Evolutionary conservation across 2,329 filamentous ascomycete species (phyloP).

Genomic region (Alternaria arborescens): DNA sequence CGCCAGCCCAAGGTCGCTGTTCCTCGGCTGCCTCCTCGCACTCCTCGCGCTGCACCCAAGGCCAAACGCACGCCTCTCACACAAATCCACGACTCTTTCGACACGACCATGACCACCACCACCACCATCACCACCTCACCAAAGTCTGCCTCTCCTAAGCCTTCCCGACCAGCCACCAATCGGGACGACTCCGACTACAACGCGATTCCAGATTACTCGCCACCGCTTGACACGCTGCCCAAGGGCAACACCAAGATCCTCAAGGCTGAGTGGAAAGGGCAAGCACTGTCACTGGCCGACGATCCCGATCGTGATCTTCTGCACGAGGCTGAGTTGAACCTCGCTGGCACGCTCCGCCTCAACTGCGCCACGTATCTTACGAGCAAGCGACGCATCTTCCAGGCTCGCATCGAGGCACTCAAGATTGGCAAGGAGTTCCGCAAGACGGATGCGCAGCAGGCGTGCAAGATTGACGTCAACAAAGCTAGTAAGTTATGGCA

Average conservation of each 20-base stretch:
- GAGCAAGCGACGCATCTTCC: constrained; percentile 92
- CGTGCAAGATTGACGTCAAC: constrained; percentile 98
- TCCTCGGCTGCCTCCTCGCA: constrained; percentile 42
- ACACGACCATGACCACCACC: constrained; percentile 31
- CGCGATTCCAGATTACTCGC: constrained; percentile 75
- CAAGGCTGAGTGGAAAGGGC: constrained; percentile 88
- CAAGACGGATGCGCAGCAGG: constrained; percentile 94
- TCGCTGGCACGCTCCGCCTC: constrained; percentile 81
- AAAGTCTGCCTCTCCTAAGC: constrained; percentile 46
- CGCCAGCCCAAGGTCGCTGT: constrained; percentile 47
- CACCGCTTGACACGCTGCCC: constrained; percentile 71
- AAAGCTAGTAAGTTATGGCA: constrained; percentile 94
- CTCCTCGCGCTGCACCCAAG: constrained; percentile 46
- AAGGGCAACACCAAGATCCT: constrained; percentile 70
- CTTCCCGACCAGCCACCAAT: constrained; percentile 63
- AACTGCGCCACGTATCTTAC: constrained; percentile 89
- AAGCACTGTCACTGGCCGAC: constrained; percentile 75
- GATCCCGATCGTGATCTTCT: constrained; percentile 71
- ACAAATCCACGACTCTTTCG: constrained; percentile 46
- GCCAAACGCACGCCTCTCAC: constrained; percentile 48
- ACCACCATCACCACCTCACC: constrained; percentile 9
- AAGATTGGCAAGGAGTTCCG: constrained; percentile 81
- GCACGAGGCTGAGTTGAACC: constrained; percentile 77
- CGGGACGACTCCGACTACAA: constrained; percentile 85
- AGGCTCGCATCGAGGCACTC: constrained; percentile 73